Base-by-base conservation (phyloP, 2,329 filamentous ascomycete species). In the Sporothrix luriei region DNA sequence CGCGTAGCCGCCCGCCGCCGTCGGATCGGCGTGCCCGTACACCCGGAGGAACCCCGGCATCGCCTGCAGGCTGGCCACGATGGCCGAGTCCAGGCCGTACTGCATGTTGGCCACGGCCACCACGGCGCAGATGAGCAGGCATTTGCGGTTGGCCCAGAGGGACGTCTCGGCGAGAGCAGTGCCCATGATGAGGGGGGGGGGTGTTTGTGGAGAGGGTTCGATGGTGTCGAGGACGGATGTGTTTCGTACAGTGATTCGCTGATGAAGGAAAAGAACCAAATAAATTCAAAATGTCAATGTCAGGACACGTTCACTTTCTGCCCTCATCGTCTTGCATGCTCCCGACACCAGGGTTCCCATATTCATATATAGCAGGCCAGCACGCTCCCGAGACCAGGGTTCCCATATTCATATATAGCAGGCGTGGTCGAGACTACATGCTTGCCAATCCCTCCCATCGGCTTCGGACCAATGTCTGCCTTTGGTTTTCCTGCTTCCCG, bases 11-110 rank as follows among this genome's bases (percentile, higher is more conserved):
- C 76, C 76, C 1, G 74, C 71, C 16, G 75, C 75, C 14, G 66
- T 72, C 3, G 82, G 78, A 65, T 83, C 79, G 24, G 78, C 76
- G 68, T 85, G 82, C 2, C 84, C 84, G 73, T 84, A 86, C 0
- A 86, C 82, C 68, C 78, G 76, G 7, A 84, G 73, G 66, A 85
- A 85, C 0, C 84, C 83, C 0, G 83, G 83, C 82, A 84, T 84
- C 3, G 82, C 82, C 72, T 84, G 80, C 4, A 84, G 75, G 2
- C 79, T 81, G 10, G 80, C 80, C 0, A 85, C 78, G 9, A 80
- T 80, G 2, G 81, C 79, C 13, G 79, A 81, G 74, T 85, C 83
- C 6, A 85, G 79, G 2, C 83, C 83, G 74, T 85, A 85, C 73
- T 86, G 83, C 79, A 84, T 83, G 71, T 82, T 84, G 4, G 82